These are phyloP conservation scores for Carex scoparia DNA, from an alignment of 176 grass and related monocot genomes.

Conservation along the genomic window DNA sequence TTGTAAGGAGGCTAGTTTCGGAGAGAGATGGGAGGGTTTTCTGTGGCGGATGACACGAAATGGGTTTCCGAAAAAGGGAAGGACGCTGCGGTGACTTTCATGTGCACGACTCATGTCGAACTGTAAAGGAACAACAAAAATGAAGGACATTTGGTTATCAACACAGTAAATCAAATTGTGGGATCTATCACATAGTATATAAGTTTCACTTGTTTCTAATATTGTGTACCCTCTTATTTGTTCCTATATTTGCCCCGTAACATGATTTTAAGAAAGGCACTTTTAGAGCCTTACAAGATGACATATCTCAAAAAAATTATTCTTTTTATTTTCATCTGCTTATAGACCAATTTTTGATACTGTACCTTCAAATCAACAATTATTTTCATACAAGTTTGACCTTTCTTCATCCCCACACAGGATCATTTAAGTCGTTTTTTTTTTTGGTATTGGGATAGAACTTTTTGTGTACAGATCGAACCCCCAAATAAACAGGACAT, in stretches of 20 bases:
- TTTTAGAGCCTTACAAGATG: background rate
- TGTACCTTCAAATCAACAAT: background rate
- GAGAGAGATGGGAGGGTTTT: constrained; percentile 34
- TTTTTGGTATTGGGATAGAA: too few species aligned
- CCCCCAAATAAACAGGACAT: too few species aligned
- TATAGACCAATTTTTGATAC: background rate
- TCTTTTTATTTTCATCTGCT: background rate
- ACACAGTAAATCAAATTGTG: background rate
- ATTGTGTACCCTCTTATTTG: background rate
- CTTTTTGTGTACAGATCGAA: too few species aligned
- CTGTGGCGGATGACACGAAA: constrained; percentile 42
- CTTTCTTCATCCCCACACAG: too few species aligned
- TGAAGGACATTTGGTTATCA: background rate
- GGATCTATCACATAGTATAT: background rate
- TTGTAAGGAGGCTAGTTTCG: constrained; percentile 41
- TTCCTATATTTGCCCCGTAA: background rate
- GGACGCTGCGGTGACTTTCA: constrained; percentile 29
- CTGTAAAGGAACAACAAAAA: constrained; percentile 16
- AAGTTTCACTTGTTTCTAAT: background rate
- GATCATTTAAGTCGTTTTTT: too few species aligned
- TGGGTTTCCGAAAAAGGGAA: constrained; percentile 52
- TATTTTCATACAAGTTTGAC: background rate
- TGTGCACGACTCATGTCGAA: constrained; percentile 61
- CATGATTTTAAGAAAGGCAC: background rate
- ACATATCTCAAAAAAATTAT: background rate